Base-by-base conservation (phyloP, 1,284 basidiomycete genomes). In the Sanghuangporus weigelae region DNA sequence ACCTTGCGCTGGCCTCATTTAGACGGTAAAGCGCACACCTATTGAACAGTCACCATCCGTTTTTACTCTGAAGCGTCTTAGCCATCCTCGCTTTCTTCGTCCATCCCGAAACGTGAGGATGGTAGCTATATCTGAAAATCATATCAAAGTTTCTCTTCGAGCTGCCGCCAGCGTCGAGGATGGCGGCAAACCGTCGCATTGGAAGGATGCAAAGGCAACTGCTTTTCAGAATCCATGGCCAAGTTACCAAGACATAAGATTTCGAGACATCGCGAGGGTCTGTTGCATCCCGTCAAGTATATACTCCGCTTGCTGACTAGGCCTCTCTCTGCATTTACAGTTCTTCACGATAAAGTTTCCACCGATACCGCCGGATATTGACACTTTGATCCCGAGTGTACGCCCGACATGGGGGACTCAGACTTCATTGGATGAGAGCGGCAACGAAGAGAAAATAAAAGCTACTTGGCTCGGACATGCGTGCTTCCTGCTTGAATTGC, bases 381-480 rank as follows among this genome's bases (percentile, higher is more conserved):
- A 46, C 16, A 39, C 36, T 1, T 57, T 53, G n/a, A 46, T 71
- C 36, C 71, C 71, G 5, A 69, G 74, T 7, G 73, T 70, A 39
- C 75, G 69, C 62, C 79, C 81, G 3, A 76, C 75, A 2, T 81
- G 77, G 75, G 76, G 73, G 14, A n/a, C 21, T n/a, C 7, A 19
- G 21, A 35, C 38, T 54, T 49, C 51, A 3, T 31, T 14, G 12
- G 60, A 67, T 35, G 67, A 59, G 7, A 59, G 59, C 23, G 31
- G 62, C 5, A 66, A 66, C n/a, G 68, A 68, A 7, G 69, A 75
- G 21, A 76, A 78, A 60, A 77, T 89, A 63, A 89, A 88, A 69
- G 79, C 84, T 7, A 91, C 88, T 0, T 92, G 87, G 87, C 76
- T 90, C 2, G 87, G 85, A 68, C 90, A 92, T 71, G 90, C 90